A percentile compares a stretch with the other conserved stretches of the same genome.
These are phyloP conservation scores for Ustilago xerochloae DNA, from an alignment of 1,284 basidiomycete species.

Conservation along the genomic window DNA sequence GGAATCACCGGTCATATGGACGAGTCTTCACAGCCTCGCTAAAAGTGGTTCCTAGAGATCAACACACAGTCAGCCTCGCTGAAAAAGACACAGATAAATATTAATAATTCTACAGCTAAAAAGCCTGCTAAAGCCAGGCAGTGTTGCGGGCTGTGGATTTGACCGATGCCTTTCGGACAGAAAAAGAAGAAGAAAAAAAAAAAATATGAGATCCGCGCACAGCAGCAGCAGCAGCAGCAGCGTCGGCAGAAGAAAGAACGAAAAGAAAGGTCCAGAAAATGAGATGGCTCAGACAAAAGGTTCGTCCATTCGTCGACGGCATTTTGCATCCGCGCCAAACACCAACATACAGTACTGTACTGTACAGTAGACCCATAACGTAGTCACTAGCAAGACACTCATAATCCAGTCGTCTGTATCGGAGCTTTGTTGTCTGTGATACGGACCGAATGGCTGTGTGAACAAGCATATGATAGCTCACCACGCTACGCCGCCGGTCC, in stretches of 20 bases:
- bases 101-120: too few relatives aligned
- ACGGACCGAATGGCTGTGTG: neutral
- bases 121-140: too few relatives aligned
- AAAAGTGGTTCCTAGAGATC: neutral
- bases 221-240: neutral
- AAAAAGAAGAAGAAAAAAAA: neutral
- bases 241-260: neutral
- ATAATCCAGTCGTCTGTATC: too few relatives aligned
- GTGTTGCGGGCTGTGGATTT: neutral
- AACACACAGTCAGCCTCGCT: neutral
- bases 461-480: neutral
- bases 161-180: neutral
- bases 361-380: too few relatives aligned
- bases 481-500: too few relatives aligned
- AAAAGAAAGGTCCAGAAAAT: conserved; percentile 15
- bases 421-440: too few relatives aligned
- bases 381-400: too few relatives aligned
- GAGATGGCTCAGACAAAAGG: too few relatives aligned
- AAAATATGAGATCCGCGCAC: neutral
- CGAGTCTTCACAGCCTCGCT: neutral
- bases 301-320: conserved; percentile 31
- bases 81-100: neutral
- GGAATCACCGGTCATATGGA: neutral
- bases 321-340: conserved; percentile 10
- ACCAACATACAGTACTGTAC: neutral